Percentiles rank a stretch among this genome's conserved stretches.
phyloP scores from a whole-genome alignment of 225 moss, liverwort and hornwort species.

The Physcomitrium patens region DNA sequence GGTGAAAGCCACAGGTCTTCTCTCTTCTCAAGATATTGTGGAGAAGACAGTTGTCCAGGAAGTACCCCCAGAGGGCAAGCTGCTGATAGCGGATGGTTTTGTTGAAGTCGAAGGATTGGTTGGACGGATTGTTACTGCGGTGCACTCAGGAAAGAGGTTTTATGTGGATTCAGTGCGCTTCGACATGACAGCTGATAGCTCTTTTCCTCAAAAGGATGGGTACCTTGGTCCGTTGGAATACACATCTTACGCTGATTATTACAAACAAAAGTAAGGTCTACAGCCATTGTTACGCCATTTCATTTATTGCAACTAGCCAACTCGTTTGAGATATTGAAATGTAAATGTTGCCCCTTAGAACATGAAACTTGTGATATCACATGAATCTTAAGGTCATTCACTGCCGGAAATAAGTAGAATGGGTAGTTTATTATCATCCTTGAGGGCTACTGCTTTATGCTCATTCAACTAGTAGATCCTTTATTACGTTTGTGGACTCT shows the following conservation, averaged over 20 bases:
- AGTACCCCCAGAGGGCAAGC: constrained; percentile 79
- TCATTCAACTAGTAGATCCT: constrained; percentile 8
- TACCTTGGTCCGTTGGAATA: constrained; percentile 97
- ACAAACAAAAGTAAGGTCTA: constrained; percentile 92
- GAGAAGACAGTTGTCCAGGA: constrained; percentile 65
- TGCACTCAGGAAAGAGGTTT: constrained; percentile 97
- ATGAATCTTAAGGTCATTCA: neutral
- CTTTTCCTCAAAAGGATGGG: constrained; percentile 97
- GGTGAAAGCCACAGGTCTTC: constrained; percentile 84
- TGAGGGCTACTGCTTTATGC: constrained; percentile 1
- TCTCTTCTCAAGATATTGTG: constrained; percentile 69
- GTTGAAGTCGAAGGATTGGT: constrained; percentile 86
- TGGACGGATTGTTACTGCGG: constrained; percentile 94
- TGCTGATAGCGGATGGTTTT: constrained; percentile 85
- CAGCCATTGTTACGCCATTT: neutral
- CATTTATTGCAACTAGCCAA: neutral
- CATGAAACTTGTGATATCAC: neutral
- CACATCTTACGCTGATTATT: constrained; percentile 97
- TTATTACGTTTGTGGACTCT: neutral
- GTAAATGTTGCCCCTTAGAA: neutral
- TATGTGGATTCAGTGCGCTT: constrained; percentile 93
- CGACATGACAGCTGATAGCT: constrained; percentile 97
- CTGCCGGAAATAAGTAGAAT: neutral
- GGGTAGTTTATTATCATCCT: constrained; percentile 10
- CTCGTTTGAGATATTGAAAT: constrained; percentile 19